Conservation (phyloP, 108 stramenopile genomes). For the Epithemia pelagica region DNA sequence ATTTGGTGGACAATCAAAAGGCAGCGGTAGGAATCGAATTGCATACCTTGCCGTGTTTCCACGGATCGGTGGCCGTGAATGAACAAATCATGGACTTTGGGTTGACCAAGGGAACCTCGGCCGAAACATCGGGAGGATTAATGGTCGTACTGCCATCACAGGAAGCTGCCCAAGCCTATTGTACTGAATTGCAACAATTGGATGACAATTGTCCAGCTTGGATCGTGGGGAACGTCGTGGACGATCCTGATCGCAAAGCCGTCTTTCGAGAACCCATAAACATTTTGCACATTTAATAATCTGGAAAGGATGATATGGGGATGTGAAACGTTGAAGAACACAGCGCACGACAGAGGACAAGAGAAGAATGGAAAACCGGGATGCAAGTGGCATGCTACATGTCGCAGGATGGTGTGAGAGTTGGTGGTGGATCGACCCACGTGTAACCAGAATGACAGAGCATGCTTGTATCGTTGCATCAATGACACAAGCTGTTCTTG, state of each 20-base stretch:
- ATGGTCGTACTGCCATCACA: conserved; percentile 56
- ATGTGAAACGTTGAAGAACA: no score
- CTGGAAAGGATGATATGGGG: no score
- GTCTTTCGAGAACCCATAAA: conserved; percentile 41
- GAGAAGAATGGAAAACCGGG: no score
- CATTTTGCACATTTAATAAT: conserved; percentile 54
- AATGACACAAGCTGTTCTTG: no score
- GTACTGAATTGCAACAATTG: conserved; percentile 46
- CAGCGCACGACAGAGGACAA: no score
- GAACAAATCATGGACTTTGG: conserved; percentile 65
- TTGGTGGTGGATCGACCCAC: no score
- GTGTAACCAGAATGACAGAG: no score
- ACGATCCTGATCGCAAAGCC: conserved; percentile 51
- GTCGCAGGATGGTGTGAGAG: no score
- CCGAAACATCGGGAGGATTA: conserved; percentile 82
- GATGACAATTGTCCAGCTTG: conserved; percentile 57
- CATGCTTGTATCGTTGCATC: no score
- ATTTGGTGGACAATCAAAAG: conserved; percentile 70
- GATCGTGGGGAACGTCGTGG: conserved; percentile 68
- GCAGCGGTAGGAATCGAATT: conserved; percentile 64
- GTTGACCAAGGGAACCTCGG: conserved; percentile 59
- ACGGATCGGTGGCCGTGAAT: conserved; percentile 49
- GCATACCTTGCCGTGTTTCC: conserved; percentile 70
- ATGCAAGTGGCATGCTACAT: no score
- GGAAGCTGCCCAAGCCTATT: conserved; percentile 52